These are phyloP conservation scores for Candida lessepsii DNA, from an alignment of 805 yeast genomes.

Conservation along the genomic window DNA sequence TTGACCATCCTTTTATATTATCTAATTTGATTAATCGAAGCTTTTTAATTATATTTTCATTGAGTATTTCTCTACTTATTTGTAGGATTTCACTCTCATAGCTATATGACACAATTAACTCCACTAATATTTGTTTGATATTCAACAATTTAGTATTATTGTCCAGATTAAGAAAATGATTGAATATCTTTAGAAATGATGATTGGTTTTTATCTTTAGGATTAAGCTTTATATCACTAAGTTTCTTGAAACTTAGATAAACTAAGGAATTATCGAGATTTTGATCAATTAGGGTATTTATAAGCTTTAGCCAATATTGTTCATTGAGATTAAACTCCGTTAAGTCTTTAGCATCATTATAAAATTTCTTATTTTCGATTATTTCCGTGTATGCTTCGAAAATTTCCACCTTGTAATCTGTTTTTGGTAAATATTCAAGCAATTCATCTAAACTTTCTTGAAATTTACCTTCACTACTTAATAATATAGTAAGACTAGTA, in stretches of 20 bases:
- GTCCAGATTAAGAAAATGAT: constrained; percentile 50
- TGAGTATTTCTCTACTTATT: constrained; percentile 52
- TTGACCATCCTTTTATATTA: constrained; percentile 59
- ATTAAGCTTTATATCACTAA: constrained; percentile 28
- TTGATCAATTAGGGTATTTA: constrained; percentile 22
- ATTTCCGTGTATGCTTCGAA: constrained; percentile 5
- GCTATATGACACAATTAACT: constrained; percentile 61
- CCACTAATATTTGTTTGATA: constrained; percentile 57
- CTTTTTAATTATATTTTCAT: constrained; percentile 52
- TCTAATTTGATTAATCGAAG: constrained; percentile 42
- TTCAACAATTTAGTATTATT: constrained; percentile 55
- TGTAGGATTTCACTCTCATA: constrained; percentile 59
- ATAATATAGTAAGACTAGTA: constrained; percentile 32
- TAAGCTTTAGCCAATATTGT: constrained; percentile 29
- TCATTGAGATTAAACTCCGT: constrained; percentile 20
- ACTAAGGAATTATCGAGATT: constrained; percentile 26
- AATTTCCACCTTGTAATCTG: constrained; percentile 1
- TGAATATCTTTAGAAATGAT: constrained; percentile 55
- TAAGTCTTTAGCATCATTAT: neutral
- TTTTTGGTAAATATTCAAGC: constrained; percentile 18
- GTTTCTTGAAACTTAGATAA: constrained; percentile 31
- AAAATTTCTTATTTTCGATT: neutral
- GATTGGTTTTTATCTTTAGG: constrained; percentile 19
- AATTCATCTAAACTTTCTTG: constrained; percentile 31
- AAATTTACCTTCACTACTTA: constrained; percentile 20